These are phyloP conservation scores for Marasmius fiardii DNA, from an alignment of 1,284 basidiomycete genomes.

Conservation along the genomic window DNA sequence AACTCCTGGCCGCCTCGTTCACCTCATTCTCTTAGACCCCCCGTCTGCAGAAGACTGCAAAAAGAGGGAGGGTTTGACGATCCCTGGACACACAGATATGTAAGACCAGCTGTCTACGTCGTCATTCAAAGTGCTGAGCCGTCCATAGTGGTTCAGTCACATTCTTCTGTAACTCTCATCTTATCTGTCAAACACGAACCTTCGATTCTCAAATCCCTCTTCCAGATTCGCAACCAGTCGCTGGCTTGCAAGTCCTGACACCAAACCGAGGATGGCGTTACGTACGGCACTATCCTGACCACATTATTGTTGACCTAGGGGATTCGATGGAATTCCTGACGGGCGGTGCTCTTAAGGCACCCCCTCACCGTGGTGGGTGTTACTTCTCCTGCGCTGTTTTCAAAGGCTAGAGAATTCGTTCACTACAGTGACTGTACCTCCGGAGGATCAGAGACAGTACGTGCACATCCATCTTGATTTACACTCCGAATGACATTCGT, in stretches of 20 bases:
- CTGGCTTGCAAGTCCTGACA: constrained; percentile 15
- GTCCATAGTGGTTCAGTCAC: constrained; percentile 9
- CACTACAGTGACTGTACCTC: constrained; percentile 18
- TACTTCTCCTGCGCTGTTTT: too few relatives aligned
- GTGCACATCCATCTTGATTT: background rate
- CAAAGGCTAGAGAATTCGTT: too few relatives aligned
- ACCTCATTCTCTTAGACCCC: constrained; percentile 10
- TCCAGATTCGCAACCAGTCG: constrained; percentile 17
- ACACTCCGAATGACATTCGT: too few relatives aligned
- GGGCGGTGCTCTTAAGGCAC: constrained; percentile 32
- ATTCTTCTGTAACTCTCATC: constrained; percentile 3
- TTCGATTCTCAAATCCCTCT: background rate
- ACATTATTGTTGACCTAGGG: constrained; percentile 34
- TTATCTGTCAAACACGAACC: background rate
- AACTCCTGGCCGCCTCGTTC: background rate
- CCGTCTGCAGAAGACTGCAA: constrained; percentile 15
- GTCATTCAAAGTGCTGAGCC: background rate
- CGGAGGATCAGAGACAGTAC: constrained; percentile 16
- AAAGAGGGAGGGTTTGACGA: constrained; percentile 13
- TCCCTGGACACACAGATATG: constrained; percentile 17
- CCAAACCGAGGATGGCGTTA: constrained; percentile 15
- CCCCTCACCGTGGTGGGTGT: constrained; percentile 18
- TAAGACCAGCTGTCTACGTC: constrained; percentile 4
- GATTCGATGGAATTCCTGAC: constrained; percentile 44
- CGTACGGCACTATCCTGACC: constrained; percentile 15